phyloP scores from a whole-genome alignment of 2,329 filamentous ascomycete genomes.

The Aspergillus thermomutatus region DNA sequence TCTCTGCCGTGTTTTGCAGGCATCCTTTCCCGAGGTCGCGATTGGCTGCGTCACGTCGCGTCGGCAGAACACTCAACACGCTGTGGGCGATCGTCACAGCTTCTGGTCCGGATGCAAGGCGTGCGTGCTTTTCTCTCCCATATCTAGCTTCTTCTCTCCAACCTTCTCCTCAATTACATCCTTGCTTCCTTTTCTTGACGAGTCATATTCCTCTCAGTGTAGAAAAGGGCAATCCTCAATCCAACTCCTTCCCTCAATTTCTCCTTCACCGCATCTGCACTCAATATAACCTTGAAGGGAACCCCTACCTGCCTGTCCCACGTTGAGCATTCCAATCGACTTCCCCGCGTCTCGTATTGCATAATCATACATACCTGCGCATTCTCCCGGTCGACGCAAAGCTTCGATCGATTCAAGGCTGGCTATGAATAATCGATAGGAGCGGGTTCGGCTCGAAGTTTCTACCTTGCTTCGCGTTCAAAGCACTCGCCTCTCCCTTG shows the following conservation, averaged over 20 bases:
- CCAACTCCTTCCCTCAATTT: slow-evolving; percentile 11
- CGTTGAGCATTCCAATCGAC: slow-evolving; percentile 28
- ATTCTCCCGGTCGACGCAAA: slow-evolving; percentile 33
- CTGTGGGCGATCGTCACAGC: slow-evolving; percentile 27
- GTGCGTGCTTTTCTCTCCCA: slow-evolving; percentile 19
- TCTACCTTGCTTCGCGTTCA: slow-evolving; percentile 13
- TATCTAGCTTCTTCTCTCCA: slow-evolving; percentile 9
- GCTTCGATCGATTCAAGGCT: slow-evolving; percentile 12
- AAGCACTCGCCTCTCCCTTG: slow-evolving; percentile 2
- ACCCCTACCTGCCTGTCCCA: slow-evolving; percentile 6
- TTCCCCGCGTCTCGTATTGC: slow-evolving; percentile 24
- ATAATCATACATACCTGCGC: slow-evolving; percentile 19
- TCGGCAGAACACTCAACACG: slow-evolving; percentile 27
- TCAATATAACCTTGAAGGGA: neutral
- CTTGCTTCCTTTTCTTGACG: slow-evolving; percentile 12
- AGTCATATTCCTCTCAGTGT: neutral
- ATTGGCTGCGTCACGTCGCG: slow-evolving; percentile 41
- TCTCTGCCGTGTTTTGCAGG: slow-evolving; percentile 27
- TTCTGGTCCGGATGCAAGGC: slow-evolving; percentile 32
- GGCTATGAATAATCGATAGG: slow-evolving; percentile 18
- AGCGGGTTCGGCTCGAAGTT: slow-evolving; percentile 2
- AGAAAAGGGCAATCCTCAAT: slow-evolving; percentile 7
- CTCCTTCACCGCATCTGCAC: slow-evolving; percentile 1
- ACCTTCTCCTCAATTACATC: slow-evolving; percentile 15
- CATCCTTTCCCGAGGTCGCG: slow-evolving; percentile 21